A percentile compares a stretch with the other conserved stretches of the same genome.
Evolutionary conservation across 2,329 filamentous ascomycete genomes (phyloP).

Genomic region (Alternaria tenuissima): DNA sequence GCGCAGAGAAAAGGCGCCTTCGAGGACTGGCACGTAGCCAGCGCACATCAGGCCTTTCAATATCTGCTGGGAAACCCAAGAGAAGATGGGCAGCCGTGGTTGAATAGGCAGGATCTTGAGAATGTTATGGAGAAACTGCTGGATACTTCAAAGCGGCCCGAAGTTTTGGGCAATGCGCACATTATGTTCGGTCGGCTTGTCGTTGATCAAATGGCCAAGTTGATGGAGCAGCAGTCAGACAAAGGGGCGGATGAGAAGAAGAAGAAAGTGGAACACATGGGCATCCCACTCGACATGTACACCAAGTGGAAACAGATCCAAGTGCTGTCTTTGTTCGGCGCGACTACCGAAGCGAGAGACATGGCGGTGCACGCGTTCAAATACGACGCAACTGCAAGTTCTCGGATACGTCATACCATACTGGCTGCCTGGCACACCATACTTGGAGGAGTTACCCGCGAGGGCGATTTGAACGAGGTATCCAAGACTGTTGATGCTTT

Average conservation of each 20-base stretch:
- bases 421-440: slow-evolving; percentile 50
- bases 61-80: slow-evolving; percentile 60
- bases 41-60: slow-evolving; percentile 66
- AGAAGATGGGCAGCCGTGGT: slow-evolving; percentile 42
- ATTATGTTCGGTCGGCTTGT: slow-evolving; percentile 52
- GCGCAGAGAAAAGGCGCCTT: slow-evolving; percentile 29
- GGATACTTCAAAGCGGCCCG: slow-evolving; percentile 37
- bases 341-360: slow-evolving; percentile 36
- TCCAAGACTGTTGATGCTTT: slow-evolving; percentile 64
- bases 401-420: neutral
- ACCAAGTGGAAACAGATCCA: slow-evolving; percentile 22
- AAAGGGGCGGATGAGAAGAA: neutral
- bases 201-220: slow-evolving; percentile 34
- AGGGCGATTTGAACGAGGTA: slow-evolving; percentile 67
- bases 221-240: slow-evolving; percentile 5
- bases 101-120: slow-evolving; percentile 31
- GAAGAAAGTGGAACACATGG: slow-evolving; percentile 8
- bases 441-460: slow-evolving; percentile 67
- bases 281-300: slow-evolving; percentile 7
- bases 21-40: slow-evolving; percentile 58
- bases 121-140: slow-evolving; percentile 22
- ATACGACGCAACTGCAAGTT: slow-evolving; percentile 13
- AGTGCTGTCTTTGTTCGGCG: slow-evolving; percentile 36
- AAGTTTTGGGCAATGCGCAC: slow-evolving; percentile 51
- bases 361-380: slow-evolving; percentile 25